Evolutionary conservation across 352 stramenopile species (phyloP).

Genomic region (Phytophthora meadii): DNA sequence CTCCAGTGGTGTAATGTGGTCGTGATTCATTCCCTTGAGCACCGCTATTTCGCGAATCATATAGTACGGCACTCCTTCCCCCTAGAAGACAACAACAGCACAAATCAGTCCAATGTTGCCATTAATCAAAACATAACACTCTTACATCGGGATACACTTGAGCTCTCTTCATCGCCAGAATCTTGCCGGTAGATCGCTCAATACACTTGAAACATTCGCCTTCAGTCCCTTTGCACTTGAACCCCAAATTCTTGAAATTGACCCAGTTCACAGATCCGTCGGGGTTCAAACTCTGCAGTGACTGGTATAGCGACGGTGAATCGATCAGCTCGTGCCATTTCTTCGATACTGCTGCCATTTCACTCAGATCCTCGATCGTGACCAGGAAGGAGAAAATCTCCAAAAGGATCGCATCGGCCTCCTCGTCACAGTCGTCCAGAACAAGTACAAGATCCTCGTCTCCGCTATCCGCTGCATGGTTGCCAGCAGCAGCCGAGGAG

Average conservation of each 20-base stretch:
- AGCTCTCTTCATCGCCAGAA: slow-evolving; percentile 82
- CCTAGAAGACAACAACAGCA: slow-evolving; percentile 26
- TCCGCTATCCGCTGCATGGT: not conserved
- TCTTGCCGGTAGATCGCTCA: slow-evolving; percentile 73
- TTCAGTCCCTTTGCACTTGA: slow-evolving; percentile 88
- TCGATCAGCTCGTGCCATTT: slow-evolving; percentile 70
- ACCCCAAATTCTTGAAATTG: slow-evolving; percentile 83
- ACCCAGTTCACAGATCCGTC: slow-evolving; percentile 78
- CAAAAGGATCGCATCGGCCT: not conserved
- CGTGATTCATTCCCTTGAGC: slow-evolving; percentile 76
- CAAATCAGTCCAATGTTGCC: too few relatives aligned
- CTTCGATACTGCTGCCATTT: slow-evolving; percentile 22
- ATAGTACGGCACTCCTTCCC: slow-evolving; percentile 90
- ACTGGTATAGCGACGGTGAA: slow-evolving; percentile 54
- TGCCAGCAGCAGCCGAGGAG: not conserved
- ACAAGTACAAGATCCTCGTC: slow-evolving; percentile 1
- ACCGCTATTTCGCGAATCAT: slow-evolving; percentile 89
- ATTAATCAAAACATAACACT: too few relatives aligned
- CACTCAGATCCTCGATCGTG: not conserved
- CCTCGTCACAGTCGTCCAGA: not conserved
- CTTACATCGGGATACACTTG: slow-evolving; percentile 73
- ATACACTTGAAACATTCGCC: slow-evolving; percentile 83
- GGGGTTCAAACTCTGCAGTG: slow-evolving; percentile 50
- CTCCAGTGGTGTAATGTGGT: slow-evolving; percentile 82
- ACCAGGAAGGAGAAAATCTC: slow-evolving; percentile 2